These are phyloP conservation scores for Wilcoxina mikolae DNA, from an alignment of 495 filamentous ascomycete species.

Conservation along the genomic window DNA sequence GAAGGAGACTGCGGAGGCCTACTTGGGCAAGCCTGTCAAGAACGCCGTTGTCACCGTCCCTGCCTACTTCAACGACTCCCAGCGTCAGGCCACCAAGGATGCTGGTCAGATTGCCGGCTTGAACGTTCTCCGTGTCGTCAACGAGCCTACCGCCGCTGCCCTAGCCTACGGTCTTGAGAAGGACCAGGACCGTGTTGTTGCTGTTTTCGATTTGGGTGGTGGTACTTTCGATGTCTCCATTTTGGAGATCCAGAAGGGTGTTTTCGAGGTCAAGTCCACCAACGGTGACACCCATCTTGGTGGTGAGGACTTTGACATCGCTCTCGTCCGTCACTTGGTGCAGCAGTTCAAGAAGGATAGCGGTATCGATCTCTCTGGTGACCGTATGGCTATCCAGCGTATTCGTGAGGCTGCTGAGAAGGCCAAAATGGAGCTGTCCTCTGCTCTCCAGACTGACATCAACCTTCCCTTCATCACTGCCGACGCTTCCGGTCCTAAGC, in stretches of 20 bases:
- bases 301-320: constrained; percentile 97
- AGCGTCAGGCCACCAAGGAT: constrained; percentile 96
- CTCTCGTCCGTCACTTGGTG: constrained; percentile 85
- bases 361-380: constrained; percentile 73
- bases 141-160: constrained; percentile 90
- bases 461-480: constrained; percentile 98
- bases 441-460: constrained; percentile 92
- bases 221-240: constrained; percentile 98
- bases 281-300: constrained; percentile 96
- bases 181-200: constrained; percentile 76
- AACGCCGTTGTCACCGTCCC: constrained; percentile 94
- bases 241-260: constrained; percentile 92
- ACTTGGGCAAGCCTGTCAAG: constrained; percentile 76
- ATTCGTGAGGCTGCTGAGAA: constrained; percentile 99
- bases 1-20: constrained; percentile 93
- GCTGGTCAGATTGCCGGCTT: constrained; percentile 91
- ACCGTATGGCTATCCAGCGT: constrained; percentile 98
- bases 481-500: constrained; percentile 83
- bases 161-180: constrained; percentile 93
- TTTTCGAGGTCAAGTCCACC: constrained; percentile 97
- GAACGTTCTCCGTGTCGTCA: constrained; percentile 91
- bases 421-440: constrained; percentile 99
- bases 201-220: constrained; percentile 95
- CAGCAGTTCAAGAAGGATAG: constrained; percentile 93
- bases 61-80: constrained; percentile 96